These are phyloP conservation scores for Cladosporium sp. DNA, from an alignment of 2,329 filamentous ascomycete species.

Conservation along the genomic window DNA sequence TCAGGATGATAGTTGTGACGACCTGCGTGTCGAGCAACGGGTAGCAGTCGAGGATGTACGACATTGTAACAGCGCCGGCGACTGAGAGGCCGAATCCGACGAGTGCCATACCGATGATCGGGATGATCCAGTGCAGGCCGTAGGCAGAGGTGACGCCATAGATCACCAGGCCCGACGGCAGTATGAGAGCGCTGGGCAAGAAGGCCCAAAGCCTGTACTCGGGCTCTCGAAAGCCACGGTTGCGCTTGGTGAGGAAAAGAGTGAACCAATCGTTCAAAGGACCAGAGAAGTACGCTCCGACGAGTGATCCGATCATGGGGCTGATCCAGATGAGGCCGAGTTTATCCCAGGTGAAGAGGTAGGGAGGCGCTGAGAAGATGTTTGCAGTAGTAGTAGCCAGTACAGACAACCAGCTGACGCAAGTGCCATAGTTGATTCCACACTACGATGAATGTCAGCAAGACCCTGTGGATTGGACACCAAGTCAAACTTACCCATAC, in stretches of 20 bases:
- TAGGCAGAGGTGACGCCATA: slow-evolving; percentile 52
- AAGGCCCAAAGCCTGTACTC: slow-evolving; percentile 48
- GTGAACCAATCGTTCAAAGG: slow-evolving; percentile 38
- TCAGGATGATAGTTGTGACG: slow-evolving; percentile 50
- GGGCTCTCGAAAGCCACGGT: slow-evolving; percentile 43
- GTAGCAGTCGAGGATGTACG: slow-evolving; percentile 50
- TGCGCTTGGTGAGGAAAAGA: slow-evolving; percentile 40
- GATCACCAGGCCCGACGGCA: slow-evolving; percentile 49
- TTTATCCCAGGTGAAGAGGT: not conserved
- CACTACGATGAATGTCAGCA: not conserved
- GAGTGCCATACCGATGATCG: slow-evolving; percentile 47
- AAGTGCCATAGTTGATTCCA: slow-evolving; percentile 9
- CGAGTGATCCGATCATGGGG: slow-evolving; percentile 41
- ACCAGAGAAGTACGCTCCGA: slow-evolving; percentile 45
- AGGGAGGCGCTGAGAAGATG: slow-evolving; percentile 8
- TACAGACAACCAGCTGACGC: slow-evolving; percentile 51
- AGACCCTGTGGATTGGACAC: no score
- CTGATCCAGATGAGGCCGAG: slow-evolving; percentile 59
- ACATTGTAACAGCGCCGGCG: slow-evolving; percentile 53
- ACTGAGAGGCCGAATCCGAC: slow-evolving; percentile 46
- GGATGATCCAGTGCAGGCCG: slow-evolving; percentile 51
- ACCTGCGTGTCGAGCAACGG: slow-evolving; percentile 49
- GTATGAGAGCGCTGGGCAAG: slow-evolving; percentile 42
- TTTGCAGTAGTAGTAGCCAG: slow-evolving; percentile 59
- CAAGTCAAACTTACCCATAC: not conserved